Conservation (phyloP, 441 rosid species). For the Rhodomyrtus psidioides region DNA sequence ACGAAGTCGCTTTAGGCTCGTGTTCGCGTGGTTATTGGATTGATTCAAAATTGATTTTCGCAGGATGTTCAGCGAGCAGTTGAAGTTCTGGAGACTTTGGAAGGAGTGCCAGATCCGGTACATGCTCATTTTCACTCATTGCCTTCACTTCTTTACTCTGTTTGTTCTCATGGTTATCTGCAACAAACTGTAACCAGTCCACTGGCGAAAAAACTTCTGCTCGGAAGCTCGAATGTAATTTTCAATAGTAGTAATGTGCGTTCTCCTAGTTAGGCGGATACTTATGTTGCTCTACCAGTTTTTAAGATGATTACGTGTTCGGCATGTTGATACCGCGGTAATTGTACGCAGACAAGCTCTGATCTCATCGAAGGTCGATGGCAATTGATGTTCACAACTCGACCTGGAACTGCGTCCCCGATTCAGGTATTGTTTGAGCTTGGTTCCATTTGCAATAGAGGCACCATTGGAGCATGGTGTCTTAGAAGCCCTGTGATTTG, state of each 20-base stretch:
- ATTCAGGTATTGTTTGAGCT: conserved; percentile 47
- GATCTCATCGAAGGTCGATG: conserved; percentile 77
- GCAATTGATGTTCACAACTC: conserved; percentile 90
- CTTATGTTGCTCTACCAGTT: background rate
- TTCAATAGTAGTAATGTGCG: background rate
- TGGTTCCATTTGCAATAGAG: background rate
- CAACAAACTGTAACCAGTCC: background rate
- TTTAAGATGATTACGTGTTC: background rate
- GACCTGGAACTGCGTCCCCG: conserved; percentile 95
- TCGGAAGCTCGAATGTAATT: background rate
- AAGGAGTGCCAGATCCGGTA: conserved; percentile 71
- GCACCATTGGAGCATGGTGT: background rate
- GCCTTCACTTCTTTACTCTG: background rate
- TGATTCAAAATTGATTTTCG: background rate
- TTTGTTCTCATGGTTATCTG: background rate
- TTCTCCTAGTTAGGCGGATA: background rate
- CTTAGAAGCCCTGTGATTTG: background rate
- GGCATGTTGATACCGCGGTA: background rate
- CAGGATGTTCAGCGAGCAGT: conserved; percentile 82
- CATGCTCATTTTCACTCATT: conserved; percentile 8
- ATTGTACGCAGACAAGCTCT: conserved; percentile 50
- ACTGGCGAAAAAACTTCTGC: background rate
- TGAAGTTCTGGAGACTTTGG: conserved; percentile 52
- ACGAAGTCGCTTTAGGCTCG: background rate
- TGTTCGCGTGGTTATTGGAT: background rate